Evolutionary conservation across 371 early-diverging fungal genomes (phyloP), one percentile per base, ranked within the genome.

Genomic region (Neoconidiobolus thromboides): DNA sequence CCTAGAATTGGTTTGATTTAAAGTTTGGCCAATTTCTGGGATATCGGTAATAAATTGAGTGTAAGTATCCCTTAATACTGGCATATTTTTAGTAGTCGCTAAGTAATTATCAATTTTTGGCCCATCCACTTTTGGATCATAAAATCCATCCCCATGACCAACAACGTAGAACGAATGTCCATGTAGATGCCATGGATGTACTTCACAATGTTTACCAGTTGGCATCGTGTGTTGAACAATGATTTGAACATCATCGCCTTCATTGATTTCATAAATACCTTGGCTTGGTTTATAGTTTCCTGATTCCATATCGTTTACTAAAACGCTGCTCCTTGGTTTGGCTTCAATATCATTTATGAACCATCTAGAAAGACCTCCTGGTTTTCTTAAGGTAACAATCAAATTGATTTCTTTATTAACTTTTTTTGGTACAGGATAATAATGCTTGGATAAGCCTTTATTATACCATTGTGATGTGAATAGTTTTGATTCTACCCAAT

Each of bases 91-190:
- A 38, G 52, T 26, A 10, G 37, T 14, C 52, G 14, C 5, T 7
- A 51, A 38, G 26, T 51, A 26, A n/a, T 14, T 38, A 26, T 51
- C 7, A 38, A 51, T 51, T 5, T 36, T n/a, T 5, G 52, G 7
- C 7, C 37, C 37, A n/a, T 51, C 26, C 7, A 51, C 6, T 14
- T 10, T 3, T 10, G 52, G 52, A 38, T 51, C n/a, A 38, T 51
- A 51, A 38, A 51, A 38, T 14, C 52, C 52, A 10, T 3, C 7
- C 9, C 52, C 52, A n/a, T 36, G 7, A 38, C 7, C 52, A 38
- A 51, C 52, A 38, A n/a, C n/a, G 52, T 51, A 51, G 52, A 51
- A 51, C 26, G 52, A 3, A 38, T 51, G 52, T 14, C 52, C 52
- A 38, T 51, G 52, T 9, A 51, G 36, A 36, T 51, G 52, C 52